A percentile compares a stretch with the other conserved stretches of the same genome.
phyloP scores from a whole-genome alignment of 2,329 filamentous ascomycete genomes.

The Colletotrichum sp. region DNA sequence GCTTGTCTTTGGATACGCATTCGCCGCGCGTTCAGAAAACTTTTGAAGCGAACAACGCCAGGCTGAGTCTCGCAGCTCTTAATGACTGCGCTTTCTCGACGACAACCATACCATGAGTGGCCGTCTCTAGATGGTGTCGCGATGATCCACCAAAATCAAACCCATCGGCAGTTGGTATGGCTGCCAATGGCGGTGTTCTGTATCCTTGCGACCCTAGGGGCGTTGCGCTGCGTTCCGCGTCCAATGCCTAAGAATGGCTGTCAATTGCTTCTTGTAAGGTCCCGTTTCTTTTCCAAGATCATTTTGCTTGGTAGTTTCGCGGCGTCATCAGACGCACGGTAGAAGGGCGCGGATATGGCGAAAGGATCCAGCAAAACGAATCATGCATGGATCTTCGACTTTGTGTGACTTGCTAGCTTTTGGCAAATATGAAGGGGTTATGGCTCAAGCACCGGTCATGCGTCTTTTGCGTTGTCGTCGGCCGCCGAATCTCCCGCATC shows the following conservation, averaged over 20 bases:
- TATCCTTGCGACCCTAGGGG: background rate
- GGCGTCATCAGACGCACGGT: background rate
- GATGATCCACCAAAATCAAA: background rate
- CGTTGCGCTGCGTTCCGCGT: background rate
- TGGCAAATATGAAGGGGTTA: background rate
- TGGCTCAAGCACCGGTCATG: background rate
- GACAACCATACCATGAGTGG: background rate
- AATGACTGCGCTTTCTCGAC: background rate
- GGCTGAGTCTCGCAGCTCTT: background rate
- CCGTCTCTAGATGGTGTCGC: background rate
- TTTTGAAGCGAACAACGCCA: background rate
- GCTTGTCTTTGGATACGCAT: background rate
- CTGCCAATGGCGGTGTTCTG: background rate
- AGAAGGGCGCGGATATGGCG: background rate
- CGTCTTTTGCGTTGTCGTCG: background rate
- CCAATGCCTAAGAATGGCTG: background rate
- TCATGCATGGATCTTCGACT: background rate
- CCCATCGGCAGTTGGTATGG: background rate
- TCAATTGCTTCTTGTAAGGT: background rate
- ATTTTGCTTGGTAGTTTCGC: background rate
- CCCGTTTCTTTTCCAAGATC: background rate
- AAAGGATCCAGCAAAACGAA: background rate
- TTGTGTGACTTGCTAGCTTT: background rate
- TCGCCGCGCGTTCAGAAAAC: background rate
- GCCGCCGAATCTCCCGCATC: background rate